phyloP scores from a whole-genome alignment of 495 filamentous ascomycete genomes.

The Baudoinia panamericana region DNA sequence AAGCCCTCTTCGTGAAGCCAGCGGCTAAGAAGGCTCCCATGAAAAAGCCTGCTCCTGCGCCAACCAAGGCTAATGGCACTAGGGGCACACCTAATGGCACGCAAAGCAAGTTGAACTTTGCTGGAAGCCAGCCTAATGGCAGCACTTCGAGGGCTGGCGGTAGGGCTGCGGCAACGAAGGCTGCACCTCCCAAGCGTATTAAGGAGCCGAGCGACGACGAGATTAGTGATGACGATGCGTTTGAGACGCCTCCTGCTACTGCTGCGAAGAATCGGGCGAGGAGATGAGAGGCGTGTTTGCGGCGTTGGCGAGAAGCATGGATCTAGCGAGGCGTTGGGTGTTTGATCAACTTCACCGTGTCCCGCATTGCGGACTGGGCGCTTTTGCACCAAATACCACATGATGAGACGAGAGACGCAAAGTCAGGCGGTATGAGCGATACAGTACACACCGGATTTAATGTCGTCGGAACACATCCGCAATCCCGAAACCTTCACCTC shows the following conservation, averaged over 20 bases:
- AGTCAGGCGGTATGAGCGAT: too few species aligned
- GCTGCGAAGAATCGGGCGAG: slow-evolving; percentile 18
- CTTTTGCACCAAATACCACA: too few species aligned
- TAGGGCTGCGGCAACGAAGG: slow-evolving; percentile 1
- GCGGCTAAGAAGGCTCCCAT: slow-evolving; percentile 29
- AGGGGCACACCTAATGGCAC: slow-evolving; percentile 23
- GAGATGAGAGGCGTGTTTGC: too few species aligned
- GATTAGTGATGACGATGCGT: slow-evolving; percentile 65
- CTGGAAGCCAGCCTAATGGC: not conserved
- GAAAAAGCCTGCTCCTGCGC: slow-evolving; percentile 13
- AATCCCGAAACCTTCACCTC: too few species aligned
- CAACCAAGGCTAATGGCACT: slow-evolving; percentile 18
- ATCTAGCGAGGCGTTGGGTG: too few species aligned
- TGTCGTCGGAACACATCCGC: too few species aligned
- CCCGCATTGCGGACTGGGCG: too few species aligned
- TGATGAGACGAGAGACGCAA: too few species aligned
- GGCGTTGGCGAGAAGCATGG: too few species aligned
- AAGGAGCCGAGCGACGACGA: slow-evolving; percentile 53
- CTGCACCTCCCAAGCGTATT: slow-evolving; percentile 4
- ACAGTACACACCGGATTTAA: too few species aligned
- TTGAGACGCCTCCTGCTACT: slow-evolving; percentile 47
- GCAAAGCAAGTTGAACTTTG: slow-evolving; percentile 36
- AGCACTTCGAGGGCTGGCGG: not conserved
- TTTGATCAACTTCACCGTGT: too few species aligned
- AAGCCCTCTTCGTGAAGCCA: slow-evolving; percentile 42